Base-by-base conservation (phyloP, 805 yeast species). In the Barnettozyma vustinii region DNA sequence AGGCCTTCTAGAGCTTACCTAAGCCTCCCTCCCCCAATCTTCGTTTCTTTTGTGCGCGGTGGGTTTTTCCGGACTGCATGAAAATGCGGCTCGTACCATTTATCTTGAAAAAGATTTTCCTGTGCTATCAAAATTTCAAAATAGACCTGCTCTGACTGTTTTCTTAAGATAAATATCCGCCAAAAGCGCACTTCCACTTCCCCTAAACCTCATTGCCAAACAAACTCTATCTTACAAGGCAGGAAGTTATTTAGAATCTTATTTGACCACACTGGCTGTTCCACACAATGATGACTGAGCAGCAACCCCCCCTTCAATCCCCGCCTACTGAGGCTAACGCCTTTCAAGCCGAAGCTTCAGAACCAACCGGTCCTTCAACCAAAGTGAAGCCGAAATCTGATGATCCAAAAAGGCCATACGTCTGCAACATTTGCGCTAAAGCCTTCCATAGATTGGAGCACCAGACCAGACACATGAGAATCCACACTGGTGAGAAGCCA, bases 401-500 rank as follows among this genome's bases (percentile, higher is more conserved):
- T n/a, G 62, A 61, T 26, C 50, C 56, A 23, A 33, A 55, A 2
- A 69, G 96, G 54, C 97, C 96, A 3, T 90, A 86, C 72, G 81
- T 82, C 58, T 89, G 97, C 61, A 83, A 91, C 19, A 73, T 86
- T 58, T 89, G 97, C 66, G 82, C 80, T 45, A 87, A 88, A 69
- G 88, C 95, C 9, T 89, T 89, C 64, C 92, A 87, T 65, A 75
- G 96, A 52, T 71, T 89, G 43, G 97, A 89, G 65, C 97, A 89
- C 65, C 95, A 87, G 63, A 89, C 96, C 12, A 76, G 97, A 56
- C 97, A 89, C 64, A 84, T 90, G 56, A 74, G 96, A 50, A 89
- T 96, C 9, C 96, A 89, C 68, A 89, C 97, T 0, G 97, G 97
- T 44, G 96, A 89, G 64, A 87, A 88, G 64, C 96, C 96, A 2